Conservation (phyloP, 768 basidiomycete genomes). For the Hericium coralloides region DNA sequence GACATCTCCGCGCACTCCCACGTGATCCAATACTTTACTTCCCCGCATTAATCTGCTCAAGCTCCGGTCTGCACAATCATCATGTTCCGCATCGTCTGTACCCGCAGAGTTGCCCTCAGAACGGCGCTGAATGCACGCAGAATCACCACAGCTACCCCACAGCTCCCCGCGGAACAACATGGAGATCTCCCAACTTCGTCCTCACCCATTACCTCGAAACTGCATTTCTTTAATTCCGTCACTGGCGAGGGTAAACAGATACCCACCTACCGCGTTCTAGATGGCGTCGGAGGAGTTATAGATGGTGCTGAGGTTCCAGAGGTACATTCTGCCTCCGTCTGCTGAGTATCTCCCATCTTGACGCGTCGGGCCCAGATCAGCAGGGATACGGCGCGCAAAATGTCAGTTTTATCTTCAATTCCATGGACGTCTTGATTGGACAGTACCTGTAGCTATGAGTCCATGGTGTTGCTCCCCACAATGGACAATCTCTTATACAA, state of each 20-base stretch:
- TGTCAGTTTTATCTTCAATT: constrained; percentile 31
- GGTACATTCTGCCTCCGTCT: constrained; percentile 29
- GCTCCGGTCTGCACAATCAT: not conserved
- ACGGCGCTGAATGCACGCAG: constrained; percentile 3
- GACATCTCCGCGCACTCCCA: too few relatives aligned
- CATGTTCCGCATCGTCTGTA: constrained; percentile 12
- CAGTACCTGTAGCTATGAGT: constrained; percentile 45
- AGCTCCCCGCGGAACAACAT: constrained; percentile 15
- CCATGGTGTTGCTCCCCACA: constrained; percentile 73
- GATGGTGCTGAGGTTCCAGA: constrained; percentile 71
- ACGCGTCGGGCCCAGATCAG: constrained; percentile 41
- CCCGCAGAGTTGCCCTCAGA: not conserved
- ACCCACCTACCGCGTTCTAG: constrained; percentile 81
- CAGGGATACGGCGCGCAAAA: constrained; percentile 51
- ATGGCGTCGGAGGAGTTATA: constrained; percentile 66
- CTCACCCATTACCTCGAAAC: constrained; percentile 59
- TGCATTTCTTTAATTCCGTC: constrained; percentile 77
- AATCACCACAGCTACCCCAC: constrained; percentile 13
- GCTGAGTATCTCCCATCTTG: not conserved
- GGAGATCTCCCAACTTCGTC: constrained; percentile 33
- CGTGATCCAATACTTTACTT: not conserved
- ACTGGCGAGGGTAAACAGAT: constrained; percentile 52
- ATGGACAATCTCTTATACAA: constrained; percentile 87
- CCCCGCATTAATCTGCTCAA: constrained; percentile 14
- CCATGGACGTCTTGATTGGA: not conserved